These are phyloP conservation scores for Candida dajiaensis DNA, from an alignment of 805 yeast species.

Conservation along the genomic window DNA sequence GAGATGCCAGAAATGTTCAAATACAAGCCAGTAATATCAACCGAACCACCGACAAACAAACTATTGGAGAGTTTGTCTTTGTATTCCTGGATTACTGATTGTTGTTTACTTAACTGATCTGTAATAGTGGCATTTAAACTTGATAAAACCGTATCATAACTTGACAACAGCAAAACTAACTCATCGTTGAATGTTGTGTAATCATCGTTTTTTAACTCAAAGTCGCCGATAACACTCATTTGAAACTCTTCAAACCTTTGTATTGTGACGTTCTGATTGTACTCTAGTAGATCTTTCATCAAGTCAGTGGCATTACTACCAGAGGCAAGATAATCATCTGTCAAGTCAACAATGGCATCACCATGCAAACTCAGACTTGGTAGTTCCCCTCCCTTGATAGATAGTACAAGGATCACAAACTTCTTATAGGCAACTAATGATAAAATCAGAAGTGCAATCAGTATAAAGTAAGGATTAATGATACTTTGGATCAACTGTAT, in stretches of 20 bases:
- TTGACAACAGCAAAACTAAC: not conserved
- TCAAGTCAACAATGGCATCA: not conserved
- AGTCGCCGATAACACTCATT: not conserved
- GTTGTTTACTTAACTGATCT: not conserved
- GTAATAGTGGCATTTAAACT: not conserved
- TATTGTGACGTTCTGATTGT: not conserved
- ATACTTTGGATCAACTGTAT: not conserved
- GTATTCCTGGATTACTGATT: not conserved
- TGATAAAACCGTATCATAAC: not conserved
- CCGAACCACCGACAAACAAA: conserved; percentile 1
- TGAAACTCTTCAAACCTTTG: not conserved
- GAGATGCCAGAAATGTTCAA: not conserved
- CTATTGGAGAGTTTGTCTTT: not conserved
- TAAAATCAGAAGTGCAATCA: not conserved
- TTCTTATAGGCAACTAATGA: not conserved
- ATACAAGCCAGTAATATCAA: not conserved
- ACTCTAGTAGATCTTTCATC: not conserved
- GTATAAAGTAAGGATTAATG: not conserved
- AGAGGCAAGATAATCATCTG: not conserved
- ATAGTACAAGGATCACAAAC: not conserved
- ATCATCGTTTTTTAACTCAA: not conserved
- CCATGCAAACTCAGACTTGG: not conserved
- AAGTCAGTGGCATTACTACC: not conserved
- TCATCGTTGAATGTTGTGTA: not conserved
- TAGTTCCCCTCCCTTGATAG: not conserved